Evolutionary conservation across 495 filamentous ascomycete species (phyloP).

Genomic region (Podospora tetraspora): DNA sequence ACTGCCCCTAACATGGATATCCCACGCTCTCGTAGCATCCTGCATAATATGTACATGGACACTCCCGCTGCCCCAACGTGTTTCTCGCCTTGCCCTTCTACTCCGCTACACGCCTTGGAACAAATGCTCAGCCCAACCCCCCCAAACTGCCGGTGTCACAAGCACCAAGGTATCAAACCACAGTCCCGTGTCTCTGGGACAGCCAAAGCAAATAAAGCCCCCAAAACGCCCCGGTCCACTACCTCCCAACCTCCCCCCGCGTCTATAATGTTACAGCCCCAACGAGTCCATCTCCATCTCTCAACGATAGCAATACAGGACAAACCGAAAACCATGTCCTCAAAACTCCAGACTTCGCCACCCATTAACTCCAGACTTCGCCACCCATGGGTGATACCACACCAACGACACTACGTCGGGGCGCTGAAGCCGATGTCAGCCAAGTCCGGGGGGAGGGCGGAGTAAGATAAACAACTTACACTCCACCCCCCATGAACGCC

Average conservation of each 20-base stretch:
- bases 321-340: not conserved
- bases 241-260: not conserved
- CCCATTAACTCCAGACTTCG: too few relatives aligned
- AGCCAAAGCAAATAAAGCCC: not conserved
- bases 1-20: not conserved
- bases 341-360: too few relatives aligned
- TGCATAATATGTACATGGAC: not conserved
- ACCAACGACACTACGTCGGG: slow-evolving; percentile 18
- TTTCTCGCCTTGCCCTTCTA: not conserved
- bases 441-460: slow-evolving; percentile 1
- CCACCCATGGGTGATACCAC: too few relatives aligned
- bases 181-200: not conserved
- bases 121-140: not conserved
- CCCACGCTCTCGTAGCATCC: not conserved
- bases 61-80: not conserved
- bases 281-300: not conserved
- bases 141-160: not conserved
- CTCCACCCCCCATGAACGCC: slow-evolving; percentile 50
- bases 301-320: not conserved
- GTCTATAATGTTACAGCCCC: not conserved
- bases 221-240: not conserved
- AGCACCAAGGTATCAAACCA: slow-evolving; percentile 5
- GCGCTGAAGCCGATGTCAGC: slow-evolving; percentile 17
- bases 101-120: not conserved
- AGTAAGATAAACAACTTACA: slow-evolving; percentile 29